Conservation (phyloP, 2,329 filamentous ascomycete genomes). For the Aspergillus ibericus region DNA sequence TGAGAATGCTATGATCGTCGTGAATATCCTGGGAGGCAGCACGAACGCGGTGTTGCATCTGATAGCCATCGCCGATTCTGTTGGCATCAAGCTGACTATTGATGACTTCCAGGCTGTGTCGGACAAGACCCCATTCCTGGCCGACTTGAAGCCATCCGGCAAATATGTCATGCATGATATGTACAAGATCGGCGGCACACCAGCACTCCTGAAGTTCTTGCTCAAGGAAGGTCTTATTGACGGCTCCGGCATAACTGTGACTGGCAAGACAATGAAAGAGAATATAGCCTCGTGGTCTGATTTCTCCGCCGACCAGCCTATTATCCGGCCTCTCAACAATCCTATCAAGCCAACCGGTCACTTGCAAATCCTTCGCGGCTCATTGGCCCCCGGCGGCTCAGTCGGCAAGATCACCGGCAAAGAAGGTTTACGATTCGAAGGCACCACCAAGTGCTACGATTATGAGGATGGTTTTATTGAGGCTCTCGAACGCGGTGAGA, state of each 20-base stretch:
- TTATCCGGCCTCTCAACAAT: conserved; percentile 54
- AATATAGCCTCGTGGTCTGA: conserved; percentile 6
- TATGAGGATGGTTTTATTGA: conserved; percentile 64
- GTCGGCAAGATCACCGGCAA: conserved; percentile 72
- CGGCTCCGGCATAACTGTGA: conserved; percentile 7
- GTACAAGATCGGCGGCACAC: conserved; percentile 46
- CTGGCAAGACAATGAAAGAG: conserved; percentile 10
- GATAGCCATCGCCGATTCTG: conserved; percentile 75
- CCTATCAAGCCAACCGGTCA: conserved; percentile 68
- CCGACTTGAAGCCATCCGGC: conserved; percentile 67
- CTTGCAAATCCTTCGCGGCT: conserved; percentile 66
- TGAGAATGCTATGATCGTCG: conserved; percentile 76
- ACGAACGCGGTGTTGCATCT: conserved; percentile 80
- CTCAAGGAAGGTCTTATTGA: conserved; percentile 10
- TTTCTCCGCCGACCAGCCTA: conserved; percentile 4
- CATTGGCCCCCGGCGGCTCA: conserved; percentile 64
- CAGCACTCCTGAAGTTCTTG: conserved; percentile 46
- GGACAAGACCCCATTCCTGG: conserved; percentile 68
- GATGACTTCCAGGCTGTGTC: conserved; percentile 75
- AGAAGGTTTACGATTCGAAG: conserved; percentile 63
- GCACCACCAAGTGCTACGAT: conserved; percentile 65
- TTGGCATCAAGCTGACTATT: conserved; percentile 73
- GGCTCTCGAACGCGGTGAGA: conserved; percentile 62
- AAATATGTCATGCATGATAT: conserved; percentile 50
- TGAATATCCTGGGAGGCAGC: conserved; percentile 75